Percentiles rank a stretch among this genome's conserved stretches.
These are phyloP conservation scores for Tilletia indica DNA, from an alignment of 1,284 basidiomycete genomes.

Conservation along the genomic window DNA sequence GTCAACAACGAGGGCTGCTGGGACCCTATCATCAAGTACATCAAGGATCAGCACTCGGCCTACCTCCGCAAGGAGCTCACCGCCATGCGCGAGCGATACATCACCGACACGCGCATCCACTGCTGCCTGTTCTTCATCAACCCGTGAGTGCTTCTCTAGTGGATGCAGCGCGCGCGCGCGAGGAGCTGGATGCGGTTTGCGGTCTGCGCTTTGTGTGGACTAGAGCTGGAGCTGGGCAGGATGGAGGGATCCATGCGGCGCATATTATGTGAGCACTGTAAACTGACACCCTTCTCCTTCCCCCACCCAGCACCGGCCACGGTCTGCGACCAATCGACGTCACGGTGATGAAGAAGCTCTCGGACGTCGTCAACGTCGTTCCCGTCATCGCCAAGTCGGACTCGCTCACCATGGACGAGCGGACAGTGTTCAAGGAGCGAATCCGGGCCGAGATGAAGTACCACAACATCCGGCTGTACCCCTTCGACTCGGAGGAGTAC, in stretches of 20 bases:
- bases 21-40: constrained; percentile 98
- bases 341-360: constrained; percentile 97
- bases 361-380: constrained; percentile 97
- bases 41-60: constrained; percentile 97
- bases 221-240: no score
- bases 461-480: constrained; percentile 91
- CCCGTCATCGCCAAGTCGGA: constrained; percentile 99
- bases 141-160: constrained; percentile 19
- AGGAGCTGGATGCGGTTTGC: not conserved
- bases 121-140: constrained; percentile 93
- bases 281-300: constrained; percentile 25
- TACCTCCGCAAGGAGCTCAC: constrained; percentile 98
- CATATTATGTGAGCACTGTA: no score
- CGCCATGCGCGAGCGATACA: constrained; percentile 96
- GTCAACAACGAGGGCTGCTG: constrained; percentile 96
- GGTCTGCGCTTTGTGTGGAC: no score
- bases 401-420: constrained; percentile 87
- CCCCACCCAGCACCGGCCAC: constrained; percentile 43
- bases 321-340: constrained; percentile 71
- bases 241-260: no score
- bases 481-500: constrained; percentile 93
- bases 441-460: constrained; percentile 89
- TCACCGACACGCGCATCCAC: constrained; percentile 96
- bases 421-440: constrained; percentile 88
- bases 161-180: not conserved